phyloP scores from a whole-genome alignment of 2,329 filamentous ascomycete genomes.

The Blumeria hordei region DNA sequence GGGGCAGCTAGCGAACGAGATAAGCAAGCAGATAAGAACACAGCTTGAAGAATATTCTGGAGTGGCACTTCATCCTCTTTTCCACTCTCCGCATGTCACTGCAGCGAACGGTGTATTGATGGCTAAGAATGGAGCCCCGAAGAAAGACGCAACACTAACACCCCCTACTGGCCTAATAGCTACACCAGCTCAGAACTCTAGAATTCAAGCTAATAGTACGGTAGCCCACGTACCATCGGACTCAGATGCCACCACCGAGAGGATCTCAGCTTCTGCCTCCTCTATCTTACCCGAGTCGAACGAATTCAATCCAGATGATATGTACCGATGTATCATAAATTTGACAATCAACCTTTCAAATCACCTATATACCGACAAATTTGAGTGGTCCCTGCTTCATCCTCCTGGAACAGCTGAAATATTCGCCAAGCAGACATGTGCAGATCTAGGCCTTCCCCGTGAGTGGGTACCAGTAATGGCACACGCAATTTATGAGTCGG shows the following conservation, averaged over 20 bases:
- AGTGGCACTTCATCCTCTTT: constrained; percentile 78
- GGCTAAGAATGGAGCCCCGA: constrained; percentile 10
- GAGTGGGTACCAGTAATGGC: constrained; percentile 92
- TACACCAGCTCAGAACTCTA: constrained; percentile 30
- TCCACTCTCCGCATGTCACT: constrained; percentile 32
- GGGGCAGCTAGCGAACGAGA: constrained; percentile 44
- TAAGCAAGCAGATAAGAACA: constrained; percentile 81
- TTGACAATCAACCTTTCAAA: constrained; percentile 83
- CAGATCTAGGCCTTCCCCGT: constrained; percentile 66
- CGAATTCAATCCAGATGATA: constrained; percentile 73
- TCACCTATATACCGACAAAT: constrained; percentile 84
- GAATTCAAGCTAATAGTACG: constrained; percentile 17
- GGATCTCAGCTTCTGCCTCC: constrained; percentile 41
- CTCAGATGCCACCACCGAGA: constrained; percentile 15
- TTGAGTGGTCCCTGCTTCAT: constrained; percentile 89
- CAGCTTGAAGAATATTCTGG: constrained; percentile 92
- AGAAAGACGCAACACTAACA: constrained; percentile 19
- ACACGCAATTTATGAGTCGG: constrained; percentile 91
- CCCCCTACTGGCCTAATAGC: constrained; percentile 26
- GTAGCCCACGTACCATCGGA: constrained; percentile 22
- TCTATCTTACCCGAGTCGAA: constrained; percentile 40
- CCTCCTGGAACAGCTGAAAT: constrained; percentile 77
- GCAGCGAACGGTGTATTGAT: constrained; percentile 15
- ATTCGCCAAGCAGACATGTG: constrained; percentile 80
- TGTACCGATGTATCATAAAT: constrained; percentile 77